Conservation (phyloP, 345 rosid species). For the Rhizophora apiculata region DNA sequence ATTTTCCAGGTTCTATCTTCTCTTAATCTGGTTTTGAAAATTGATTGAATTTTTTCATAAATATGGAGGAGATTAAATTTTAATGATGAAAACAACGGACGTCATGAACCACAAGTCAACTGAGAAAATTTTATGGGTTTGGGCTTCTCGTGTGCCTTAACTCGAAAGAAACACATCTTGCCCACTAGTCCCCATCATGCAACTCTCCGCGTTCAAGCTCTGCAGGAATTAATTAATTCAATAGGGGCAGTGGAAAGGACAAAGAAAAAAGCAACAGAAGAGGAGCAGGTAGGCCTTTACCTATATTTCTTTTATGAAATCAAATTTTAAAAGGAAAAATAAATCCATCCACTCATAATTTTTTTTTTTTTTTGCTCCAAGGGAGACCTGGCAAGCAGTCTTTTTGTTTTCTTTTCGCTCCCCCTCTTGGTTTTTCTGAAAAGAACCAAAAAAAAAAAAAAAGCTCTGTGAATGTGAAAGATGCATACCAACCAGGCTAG, state of each 20-base stretch:
- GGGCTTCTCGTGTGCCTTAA: too few relatives aligned
- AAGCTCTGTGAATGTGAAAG: too few relatives aligned
- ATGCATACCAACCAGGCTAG: too few relatives aligned
- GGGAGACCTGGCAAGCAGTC: constrained; percentile 3
- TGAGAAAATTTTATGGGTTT: too few relatives aligned
- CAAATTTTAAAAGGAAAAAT: too few relatives aligned
- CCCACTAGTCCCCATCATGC: neutral
- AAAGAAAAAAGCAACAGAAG: neutral
- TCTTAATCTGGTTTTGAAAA: neutral
- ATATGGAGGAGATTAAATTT: neutral
- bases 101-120: neutral
- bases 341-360: too few relatives aligned
- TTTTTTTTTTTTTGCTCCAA: constrained; percentile 1
- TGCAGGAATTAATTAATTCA: neutral
- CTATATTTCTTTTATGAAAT: neutral
- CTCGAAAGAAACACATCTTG: too few relatives aligned
- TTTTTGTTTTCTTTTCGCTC: neutral
- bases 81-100: neutral
- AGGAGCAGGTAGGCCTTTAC: neutral
- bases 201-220: neutral
- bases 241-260: neutral
- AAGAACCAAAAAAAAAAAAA: too few relatives aligned
- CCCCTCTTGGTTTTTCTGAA: neutral
- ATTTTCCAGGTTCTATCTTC: neutral
- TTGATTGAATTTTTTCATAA: neutral